phyloP scores from a whole-genome alignment of 306 rosid genomes.

The Citrullus amarus region DNA sequence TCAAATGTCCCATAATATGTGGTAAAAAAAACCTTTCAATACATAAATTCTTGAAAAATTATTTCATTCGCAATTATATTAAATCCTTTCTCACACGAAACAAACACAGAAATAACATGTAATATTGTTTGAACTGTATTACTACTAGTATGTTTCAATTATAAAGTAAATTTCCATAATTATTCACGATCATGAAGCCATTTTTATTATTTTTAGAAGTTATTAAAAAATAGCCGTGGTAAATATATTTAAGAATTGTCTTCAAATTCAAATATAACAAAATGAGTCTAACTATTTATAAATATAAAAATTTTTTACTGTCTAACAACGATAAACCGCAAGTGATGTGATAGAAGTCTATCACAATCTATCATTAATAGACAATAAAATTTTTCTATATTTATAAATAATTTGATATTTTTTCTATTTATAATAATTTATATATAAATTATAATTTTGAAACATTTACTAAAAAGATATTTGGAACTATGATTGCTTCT shows the following conservation, averaged over 20 bases:
- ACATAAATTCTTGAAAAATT: not conserved
- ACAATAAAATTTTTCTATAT: no score
- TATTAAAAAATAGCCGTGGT: not conserved
- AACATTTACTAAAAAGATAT: not conserved
- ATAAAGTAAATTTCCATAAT: not conserved
- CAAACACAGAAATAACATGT: not conserved
- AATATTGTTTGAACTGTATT: no score
- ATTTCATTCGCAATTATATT: not conserved
- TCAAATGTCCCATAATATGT: no score
- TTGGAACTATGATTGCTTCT: not conserved
- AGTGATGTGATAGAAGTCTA: no score
- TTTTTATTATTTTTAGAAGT: not conserved
- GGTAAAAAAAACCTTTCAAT: not conserved
- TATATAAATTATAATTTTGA: not conserved
- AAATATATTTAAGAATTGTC: no score
- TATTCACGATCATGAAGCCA: not conserved
- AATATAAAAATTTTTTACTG: no score
- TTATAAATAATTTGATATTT: no score
- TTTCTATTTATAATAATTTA: no score
- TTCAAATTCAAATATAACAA: no score
- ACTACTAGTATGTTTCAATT: not conserved
- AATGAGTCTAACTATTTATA: no score
- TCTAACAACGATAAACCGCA: no score
- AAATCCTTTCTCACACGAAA: not conserved
- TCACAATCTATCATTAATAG: no score